Evolutionary conservation across 257 asterid species (phyloP).

Genomic region (Solanum virginianum): DNA sequence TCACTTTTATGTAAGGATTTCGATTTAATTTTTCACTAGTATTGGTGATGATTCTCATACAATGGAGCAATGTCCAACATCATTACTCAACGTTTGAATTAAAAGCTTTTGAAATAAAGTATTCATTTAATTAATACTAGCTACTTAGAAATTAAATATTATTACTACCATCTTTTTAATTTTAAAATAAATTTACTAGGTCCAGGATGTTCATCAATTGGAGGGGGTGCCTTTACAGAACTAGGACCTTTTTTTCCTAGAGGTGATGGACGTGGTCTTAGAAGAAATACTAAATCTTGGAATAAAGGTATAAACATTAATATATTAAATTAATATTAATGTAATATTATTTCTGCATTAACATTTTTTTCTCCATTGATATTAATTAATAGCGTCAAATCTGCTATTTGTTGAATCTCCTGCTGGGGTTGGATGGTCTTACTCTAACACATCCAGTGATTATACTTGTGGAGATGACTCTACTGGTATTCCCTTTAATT

Average conservation of each 20-base stretch:
- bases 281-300: slow-evolving; percentile 20
- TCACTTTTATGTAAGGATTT: not conserved
- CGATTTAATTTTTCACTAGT: not conserved
- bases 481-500: slow-evolving; percentile 6
- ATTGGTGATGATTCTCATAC: not conserved
- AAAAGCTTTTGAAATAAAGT: not conserved
- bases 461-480: slow-evolving; percentile 24
- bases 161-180: not conserved
- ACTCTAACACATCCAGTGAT: slow-evolving; percentile 21
- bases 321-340: not conserved
- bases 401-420: slow-evolving; percentile 29
- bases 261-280: slow-evolving; percentile 29
- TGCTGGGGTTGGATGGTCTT: slow-evolving; percentile 35
- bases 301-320: slow-evolving; percentile 16
- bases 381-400: slow-evolving; percentile 13
- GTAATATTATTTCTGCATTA: not conserved
- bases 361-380: not conserved
- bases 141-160: not conserved
- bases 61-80: not conserved
- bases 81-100: not conserved
- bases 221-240: slow-evolving; percentile 34
- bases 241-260: slow-evolving; percentile 26
- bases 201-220: slow-evolving; percentile 31
- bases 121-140: not conserved
- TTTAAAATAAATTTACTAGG: not conserved